These are phyloP conservation scores for Trichoderma parareesei DNA, from an alignment of 495 filamentous ascomycete species.

Conservation along the genomic window DNA sequence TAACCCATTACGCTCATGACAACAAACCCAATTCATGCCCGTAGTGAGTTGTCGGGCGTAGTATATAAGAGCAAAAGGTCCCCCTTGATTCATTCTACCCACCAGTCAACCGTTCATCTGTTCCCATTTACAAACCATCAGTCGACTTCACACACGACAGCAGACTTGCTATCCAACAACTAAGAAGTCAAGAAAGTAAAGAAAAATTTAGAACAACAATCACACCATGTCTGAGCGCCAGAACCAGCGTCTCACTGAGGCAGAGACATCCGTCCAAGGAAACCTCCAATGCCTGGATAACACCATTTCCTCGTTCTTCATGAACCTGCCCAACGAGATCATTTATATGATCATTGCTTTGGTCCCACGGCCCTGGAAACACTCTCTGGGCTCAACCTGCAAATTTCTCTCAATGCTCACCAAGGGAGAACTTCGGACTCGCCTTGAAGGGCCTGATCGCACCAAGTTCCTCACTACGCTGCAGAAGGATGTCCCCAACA, in stretches of 20 bases:
- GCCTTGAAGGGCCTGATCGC: background rate
- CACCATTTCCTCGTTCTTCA: background rate
- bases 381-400: background rate
- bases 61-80: too few relatives aligned
- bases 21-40: too few relatives aligned
- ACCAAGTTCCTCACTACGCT: background rate
- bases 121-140: too few relatives aligned
- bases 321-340: background rate
- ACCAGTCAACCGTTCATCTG: too few relatives aligned
- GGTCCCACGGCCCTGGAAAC: background rate
- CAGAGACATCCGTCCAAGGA: background rate
- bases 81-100: too few relatives aligned
- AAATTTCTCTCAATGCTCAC: background rate
- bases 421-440: background rate
- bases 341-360: background rate
- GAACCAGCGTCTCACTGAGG: background rate
- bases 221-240: background rate
- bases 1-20: too few relatives aligned
- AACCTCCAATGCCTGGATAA: background rate
- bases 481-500: background rate
- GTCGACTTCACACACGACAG: too few relatives aligned
- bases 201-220: background rate
- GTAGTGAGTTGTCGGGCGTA: too few relatives aligned
- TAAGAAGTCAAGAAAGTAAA: too few relatives aligned
- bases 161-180: too few relatives aligned